Evolutionary conservation across 371 early-diverging fungal genomes (phyloP).

Genomic region (Rhizopus stolonifer): DNA sequence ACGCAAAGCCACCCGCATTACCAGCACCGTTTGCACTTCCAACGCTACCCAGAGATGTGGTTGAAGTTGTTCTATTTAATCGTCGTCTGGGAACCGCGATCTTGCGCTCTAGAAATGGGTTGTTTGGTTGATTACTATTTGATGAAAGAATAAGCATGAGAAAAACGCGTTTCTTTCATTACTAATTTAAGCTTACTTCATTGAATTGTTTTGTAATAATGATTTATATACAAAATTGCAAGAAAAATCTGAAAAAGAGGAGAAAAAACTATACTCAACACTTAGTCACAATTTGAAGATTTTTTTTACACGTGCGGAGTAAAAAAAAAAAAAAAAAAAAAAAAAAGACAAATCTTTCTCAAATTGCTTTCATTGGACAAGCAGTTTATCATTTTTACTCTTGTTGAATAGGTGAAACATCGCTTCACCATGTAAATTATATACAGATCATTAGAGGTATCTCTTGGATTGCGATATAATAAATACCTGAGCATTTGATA

Average conservation of each 20-base stretch:
- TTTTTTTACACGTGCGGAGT: background rate
- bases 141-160: background rate
- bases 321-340: too few relatives aligned
- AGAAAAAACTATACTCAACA: background rate
- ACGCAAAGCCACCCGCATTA: background rate
- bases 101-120: slow-evolving; percentile 9
- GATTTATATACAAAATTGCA: background rate
- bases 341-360: too few relatives aligned
- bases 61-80: slow-evolving; percentile 15
- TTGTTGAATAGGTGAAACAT: too few relatives aligned
- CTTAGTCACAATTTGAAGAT: slow-evolving; percentile 7
- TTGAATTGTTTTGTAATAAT: background rate
- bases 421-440: too few relatives aligned
- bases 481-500: too few relatives aligned
- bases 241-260: background rate
- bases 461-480: too few relatives aligned
- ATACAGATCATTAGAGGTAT: too few relatives aligned
- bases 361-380: background rate
- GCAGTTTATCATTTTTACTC: too few relatives aligned
- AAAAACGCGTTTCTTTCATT: background rate
- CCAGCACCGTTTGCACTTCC: slow-evolving; percentile 5
- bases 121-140: slow-evolving; percentile 2
- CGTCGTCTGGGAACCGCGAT: slow-evolving; percentile 22
- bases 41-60: slow-evolving; percentile 14
- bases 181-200: background rate